These are phyloP conservation scores for Pseudopyricularia javanii DNA, from an alignment of 2,329 filamentous ascomycete genomes.

Conservation along the genomic window DNA sequence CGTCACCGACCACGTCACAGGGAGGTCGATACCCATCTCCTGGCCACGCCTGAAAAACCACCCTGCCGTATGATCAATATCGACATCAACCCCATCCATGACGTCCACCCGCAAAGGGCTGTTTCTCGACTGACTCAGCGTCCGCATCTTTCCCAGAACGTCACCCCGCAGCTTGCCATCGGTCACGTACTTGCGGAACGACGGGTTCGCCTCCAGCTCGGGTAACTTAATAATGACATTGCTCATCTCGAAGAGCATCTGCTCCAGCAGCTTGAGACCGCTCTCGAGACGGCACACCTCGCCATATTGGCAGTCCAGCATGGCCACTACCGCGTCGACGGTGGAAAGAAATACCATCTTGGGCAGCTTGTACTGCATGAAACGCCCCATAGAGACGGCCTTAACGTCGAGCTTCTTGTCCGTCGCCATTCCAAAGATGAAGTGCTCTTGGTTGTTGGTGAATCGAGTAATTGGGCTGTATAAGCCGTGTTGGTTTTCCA, in stretches of 20 bases:
- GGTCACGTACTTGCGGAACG: slow-evolving; percentile 43
- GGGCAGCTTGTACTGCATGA: slow-evolving; percentile 66
- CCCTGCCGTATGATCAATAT: slow-evolving; percentile 78
- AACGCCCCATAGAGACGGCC: slow-evolving; percentile 43
- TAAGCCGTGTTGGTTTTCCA: slow-evolving; percentile 5
- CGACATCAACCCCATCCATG: slow-evolving; percentile 48
- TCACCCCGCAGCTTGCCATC: slow-evolving; percentile 48
- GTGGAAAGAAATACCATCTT: slow-evolving; percentile 64
- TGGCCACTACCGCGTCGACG: slow-evolving; percentile 69
- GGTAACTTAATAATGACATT: slow-evolving; percentile 61
- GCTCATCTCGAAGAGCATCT: slow-evolving; percentile 63
- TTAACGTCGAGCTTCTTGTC: slow-evolving; percentile 49
- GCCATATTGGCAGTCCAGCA: slow-evolving; percentile 67
- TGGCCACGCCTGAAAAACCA: slow-evolving; percentile 68
- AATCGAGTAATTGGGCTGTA: slow-evolving; percentile 5
- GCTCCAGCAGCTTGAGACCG: slow-evolving; percentile 53
- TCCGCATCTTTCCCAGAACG: slow-evolving; percentile 36
- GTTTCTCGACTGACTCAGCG: slow-evolving; percentile 16
- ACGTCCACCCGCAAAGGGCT: slow-evolving; percentile 61
- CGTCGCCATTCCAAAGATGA: slow-evolving; percentile 21
- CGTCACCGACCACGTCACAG: slow-evolving; percentile 61
- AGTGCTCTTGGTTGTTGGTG: slow-evolving; percentile 7
- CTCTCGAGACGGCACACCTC: slow-evolving; percentile 55
- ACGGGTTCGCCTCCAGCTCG: slow-evolving; percentile 53
- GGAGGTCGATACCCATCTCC: slow-evolving; percentile 59